Conservation (phyloP, 2,329 filamentous ascomycete species). For the Aspergillus chevalieri region DNA sequence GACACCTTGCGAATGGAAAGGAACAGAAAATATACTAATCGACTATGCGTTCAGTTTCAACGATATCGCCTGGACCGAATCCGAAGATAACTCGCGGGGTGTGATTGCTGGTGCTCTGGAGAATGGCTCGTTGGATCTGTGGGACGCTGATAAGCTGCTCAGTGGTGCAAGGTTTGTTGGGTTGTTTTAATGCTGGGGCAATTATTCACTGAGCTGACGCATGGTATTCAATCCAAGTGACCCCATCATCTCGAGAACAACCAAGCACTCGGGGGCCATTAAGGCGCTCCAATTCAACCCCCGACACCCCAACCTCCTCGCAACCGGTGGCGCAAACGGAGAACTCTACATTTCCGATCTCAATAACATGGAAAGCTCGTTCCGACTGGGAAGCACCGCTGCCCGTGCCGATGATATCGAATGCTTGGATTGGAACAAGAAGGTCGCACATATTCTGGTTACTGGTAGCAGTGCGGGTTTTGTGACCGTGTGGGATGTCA, state of each 20-base stretch:
- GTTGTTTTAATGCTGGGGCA: not conserved
- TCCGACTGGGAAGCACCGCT: constrained; percentile 78
- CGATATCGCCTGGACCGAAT: constrained; percentile 88
- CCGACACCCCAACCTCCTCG: constrained; percentile 79
- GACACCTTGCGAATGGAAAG: not conserved
- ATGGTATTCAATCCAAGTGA: constrained; percentile 42
- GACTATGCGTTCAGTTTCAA: constrained; percentile 65
- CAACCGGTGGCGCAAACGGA: constrained; percentile 87
- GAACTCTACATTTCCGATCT: constrained; percentile 95
- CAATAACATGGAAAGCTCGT: constrained; percentile 80
- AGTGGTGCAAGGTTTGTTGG: constrained; percentile 44
- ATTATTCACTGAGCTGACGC: constrained; percentile 12
- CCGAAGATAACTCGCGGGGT: constrained; percentile 71
- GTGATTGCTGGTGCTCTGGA: constrained; percentile 94
- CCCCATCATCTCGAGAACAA: constrained; percentile 76
- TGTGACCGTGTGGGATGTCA: constrained; percentile 97
- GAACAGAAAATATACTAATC: constrained; percentile 15
- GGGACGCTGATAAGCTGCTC: constrained; percentile 72
- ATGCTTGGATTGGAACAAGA: constrained; percentile 96
- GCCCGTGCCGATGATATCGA: constrained; percentile 93
- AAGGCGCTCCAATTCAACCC: constrained; percentile 97
- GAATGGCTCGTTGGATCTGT: constrained; percentile 86
- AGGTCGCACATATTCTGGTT: constrained; percentile 91
- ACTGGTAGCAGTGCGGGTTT: constrained; percentile 91
- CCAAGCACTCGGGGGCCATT: constrained; percentile 86